Base-by-base conservation (phyloP, 2,329 filamentous ascomycete genomes). In the Cladobotryum mycophilum region DNA sequence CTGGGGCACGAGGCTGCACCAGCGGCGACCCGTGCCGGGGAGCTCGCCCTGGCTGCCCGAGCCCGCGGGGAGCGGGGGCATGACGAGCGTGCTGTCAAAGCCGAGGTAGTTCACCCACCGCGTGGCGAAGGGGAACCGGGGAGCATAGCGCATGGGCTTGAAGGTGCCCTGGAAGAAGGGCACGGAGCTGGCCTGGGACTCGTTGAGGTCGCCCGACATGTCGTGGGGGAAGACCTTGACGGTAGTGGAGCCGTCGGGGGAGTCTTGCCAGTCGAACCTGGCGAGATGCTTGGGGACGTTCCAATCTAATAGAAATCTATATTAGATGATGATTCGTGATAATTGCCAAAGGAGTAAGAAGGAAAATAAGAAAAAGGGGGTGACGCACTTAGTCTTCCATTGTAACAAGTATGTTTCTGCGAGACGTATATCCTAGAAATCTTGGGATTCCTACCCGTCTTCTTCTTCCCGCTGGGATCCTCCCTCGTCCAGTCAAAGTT, bases 341-440 rank as follows among this genome's bases (percentile, higher is more conserved):
- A 5, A 36, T 36, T 45, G 12, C 25, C 5, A 36, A 8, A 15
- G n/a, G n/a, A 33, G 35, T 41, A 20, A 36, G 30, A 25, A n/a
- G n/a, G n/a, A n/a, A n/a, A n/a, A n/a, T n/a, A 35, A 37, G 20
- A 38, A 13, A 41, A 17, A 30, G 25, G 9, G 25, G 25, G 9
- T 30, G 11, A 62, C 68, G 59, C 57, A 78, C 75, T 77, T 33
- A 64, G 70, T 37, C 76, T 63, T 8, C 77, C 78, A 51, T 80
- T 80, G 63, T 73, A 79, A 55, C 73, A 74, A 0, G 74, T 76
- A 18, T 74, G 58, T 55, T 74, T 73, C 54, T 76, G 72, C 17
- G 75, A 79, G 13, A 80, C 78, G 56, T 79, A 80, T 11, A 79
- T 76, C 18, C 76, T 69, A n/a, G 76, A 76, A 55, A 78, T 71